Evolutionary conservation across 805 yeast species (phyloP).

Genomic region (Pichia deserticola): DNA sequence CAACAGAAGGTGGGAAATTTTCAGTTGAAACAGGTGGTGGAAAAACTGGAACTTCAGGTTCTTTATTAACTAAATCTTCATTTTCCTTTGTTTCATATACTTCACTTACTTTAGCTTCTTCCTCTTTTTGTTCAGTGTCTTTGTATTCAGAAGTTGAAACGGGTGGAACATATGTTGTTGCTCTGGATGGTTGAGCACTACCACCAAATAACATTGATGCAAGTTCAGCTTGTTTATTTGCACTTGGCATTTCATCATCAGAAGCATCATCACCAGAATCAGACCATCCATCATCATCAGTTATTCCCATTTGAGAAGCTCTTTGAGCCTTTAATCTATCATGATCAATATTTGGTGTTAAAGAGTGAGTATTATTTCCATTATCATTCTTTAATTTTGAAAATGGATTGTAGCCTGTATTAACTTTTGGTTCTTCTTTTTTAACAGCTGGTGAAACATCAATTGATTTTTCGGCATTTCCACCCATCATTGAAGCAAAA

Average conservation of each 20-base stretch:
- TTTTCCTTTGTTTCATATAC: neutral
- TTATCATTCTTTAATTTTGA: slow-evolving; percentile 38
- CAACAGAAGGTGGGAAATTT: slow-evolving; percentile 5
- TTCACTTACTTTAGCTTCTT: neutral
- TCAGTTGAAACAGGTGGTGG: slow-evolving; percentile 3
- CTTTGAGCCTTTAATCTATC: slow-evolving; percentile 63
- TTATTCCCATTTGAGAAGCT: slow-evolving; percentile 57
- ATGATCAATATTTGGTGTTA: slow-evolving; percentile 34
- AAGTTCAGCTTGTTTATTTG: slow-evolving; percentile 49
- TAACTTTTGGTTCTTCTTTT: slow-evolving; percentile 1
- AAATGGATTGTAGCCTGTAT: slow-evolving; percentile 44
- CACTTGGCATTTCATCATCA: slow-evolving; percentile 40
- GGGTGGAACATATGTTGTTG: slow-evolving; percentile 15
- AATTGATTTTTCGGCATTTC: neutral
- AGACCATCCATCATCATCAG: slow-evolving; percentile 33
- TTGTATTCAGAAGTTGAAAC: neutral
- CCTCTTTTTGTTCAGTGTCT: neutral
- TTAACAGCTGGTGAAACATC: neutral
- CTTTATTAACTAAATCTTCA: neutral
- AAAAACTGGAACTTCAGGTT: neutral
- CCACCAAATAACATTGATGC: slow-evolving; percentile 52
- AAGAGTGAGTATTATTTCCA: too few species aligned
- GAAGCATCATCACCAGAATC: slow-evolving; percentile 36
- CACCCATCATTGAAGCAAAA: slow-evolving; percentile 13
- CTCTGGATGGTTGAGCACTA: slow-evolving; percentile 18